Conservation (phyloP, 2,329 filamentous ascomycete species). For the Cercospora sp. region DNA sequence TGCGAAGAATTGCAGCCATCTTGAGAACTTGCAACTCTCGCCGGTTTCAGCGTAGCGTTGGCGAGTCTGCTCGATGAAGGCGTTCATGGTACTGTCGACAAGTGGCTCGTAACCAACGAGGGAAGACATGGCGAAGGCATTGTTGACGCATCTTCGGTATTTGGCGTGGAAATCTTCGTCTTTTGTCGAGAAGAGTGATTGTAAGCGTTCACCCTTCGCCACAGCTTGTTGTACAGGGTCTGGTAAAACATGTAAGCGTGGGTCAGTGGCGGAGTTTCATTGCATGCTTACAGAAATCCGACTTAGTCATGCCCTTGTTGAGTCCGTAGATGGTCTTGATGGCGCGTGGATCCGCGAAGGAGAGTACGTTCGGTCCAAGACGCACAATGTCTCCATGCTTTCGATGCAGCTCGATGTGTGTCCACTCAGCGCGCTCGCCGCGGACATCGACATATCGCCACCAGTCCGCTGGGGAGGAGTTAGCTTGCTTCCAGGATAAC, state of each 20-base stretch:
- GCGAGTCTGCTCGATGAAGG: constrained; percentile 62
- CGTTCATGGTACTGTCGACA: constrained; percentile 70
- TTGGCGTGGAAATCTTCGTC: constrained; percentile 74
- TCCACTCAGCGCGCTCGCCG: constrained; percentile 64
- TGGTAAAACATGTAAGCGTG: not conserved
- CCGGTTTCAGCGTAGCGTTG: constrained; percentile 45
- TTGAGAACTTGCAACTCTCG: constrained; percentile 61
- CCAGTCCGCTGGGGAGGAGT: constrained; percentile 55
- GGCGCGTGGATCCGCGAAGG: constrained; percentile 71
- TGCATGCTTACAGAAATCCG: constrained; percentile 60
- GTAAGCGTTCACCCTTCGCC: constrained; percentile 65
- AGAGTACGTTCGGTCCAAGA: constrained; percentile 71
- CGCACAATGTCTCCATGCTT: constrained; percentile 74
- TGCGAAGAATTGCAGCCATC: constrained; percentile 77
- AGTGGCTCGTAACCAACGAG: constrained; percentile 78
- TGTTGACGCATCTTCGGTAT: constrained; percentile 73
- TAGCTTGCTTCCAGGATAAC: not conserved
- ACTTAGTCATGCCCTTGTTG: constrained; percentile 80
- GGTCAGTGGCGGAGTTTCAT: not conserved
- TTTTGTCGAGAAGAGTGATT: constrained; percentile 74
- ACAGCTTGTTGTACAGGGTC: constrained; percentile 73
- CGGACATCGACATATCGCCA: constrained; percentile 74
- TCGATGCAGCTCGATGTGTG: constrained; percentile 66
- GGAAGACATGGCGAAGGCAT: constrained; percentile 74
- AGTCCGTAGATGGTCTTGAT: constrained; percentile 77